Conservation (phyloP, 2,329 filamentous ascomycete species). For the Fusarium tricinctum region DNA sequence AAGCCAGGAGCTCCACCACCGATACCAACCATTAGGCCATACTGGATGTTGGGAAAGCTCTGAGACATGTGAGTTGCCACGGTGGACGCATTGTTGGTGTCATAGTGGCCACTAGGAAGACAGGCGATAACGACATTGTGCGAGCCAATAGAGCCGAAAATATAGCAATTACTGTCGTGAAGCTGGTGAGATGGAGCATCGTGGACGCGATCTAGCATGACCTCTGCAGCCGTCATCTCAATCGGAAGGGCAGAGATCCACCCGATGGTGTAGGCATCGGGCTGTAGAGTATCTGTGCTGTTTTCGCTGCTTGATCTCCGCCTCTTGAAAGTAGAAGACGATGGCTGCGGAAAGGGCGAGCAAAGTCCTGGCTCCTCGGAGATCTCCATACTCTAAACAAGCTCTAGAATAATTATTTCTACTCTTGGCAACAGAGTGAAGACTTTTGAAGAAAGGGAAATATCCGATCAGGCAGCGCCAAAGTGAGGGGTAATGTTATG, state of each 20-base stretch:
- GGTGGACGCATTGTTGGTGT: constrained; percentile 41
- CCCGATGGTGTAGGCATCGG: constrained; percentile 48
- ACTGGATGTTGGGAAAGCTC: constrained; percentile 59
- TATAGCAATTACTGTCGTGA: constrained; percentile 47
- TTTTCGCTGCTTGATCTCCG: background rate
- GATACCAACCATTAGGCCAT: constrained; percentile 46
- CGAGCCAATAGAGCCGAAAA: constrained; percentile 29
- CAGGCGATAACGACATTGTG: constrained; percentile 51
- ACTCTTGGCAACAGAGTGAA: too few species aligned
- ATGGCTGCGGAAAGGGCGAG: background rate
- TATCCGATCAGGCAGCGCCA: too few species aligned
- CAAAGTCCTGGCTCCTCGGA: too few species aligned
- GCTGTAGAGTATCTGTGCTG: background rate
- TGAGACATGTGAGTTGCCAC: constrained; percentile 38
- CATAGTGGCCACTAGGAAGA: constrained; percentile 37
- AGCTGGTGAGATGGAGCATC: background rate
- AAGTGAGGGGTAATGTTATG: too few species aligned
- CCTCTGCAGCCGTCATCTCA: constrained; percentile 48
- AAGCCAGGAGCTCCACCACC: constrained; percentile 35
- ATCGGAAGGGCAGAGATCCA: constrained; percentile 52
- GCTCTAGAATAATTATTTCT: too few species aligned
- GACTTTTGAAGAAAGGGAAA: too few species aligned
- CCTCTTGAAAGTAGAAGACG: background rate
- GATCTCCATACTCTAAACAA: too few species aligned
- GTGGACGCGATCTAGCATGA: constrained; percentile 49